phyloP scores from a whole-genome alignment of 192 early-diverging fungal species.

The Diversispora epigaea region DNA sequence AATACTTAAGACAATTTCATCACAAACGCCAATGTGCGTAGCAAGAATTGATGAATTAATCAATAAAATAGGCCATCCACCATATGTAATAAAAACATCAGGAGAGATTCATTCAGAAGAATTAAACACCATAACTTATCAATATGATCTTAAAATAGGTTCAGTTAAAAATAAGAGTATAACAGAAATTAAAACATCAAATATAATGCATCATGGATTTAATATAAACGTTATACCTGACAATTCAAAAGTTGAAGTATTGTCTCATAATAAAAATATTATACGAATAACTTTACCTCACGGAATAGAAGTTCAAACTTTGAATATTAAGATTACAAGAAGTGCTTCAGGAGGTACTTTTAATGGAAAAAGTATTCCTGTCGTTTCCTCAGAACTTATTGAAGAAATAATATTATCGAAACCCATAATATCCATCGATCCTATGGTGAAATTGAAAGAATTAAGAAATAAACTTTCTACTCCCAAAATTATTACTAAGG shows the following conservation, averaged over 20 bases:
- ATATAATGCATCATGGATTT: conserved; percentile 47
- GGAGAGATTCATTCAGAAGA: conserved; percentile 47
- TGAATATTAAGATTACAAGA: no score
- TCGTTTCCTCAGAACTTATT: no score
- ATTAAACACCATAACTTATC: conserved; percentile 40
- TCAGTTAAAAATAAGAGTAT: conserved; percentile 38
- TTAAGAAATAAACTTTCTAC: no score
- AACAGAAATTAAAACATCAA: conserved; percentile 49
- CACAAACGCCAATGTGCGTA: conserved; percentile 50
- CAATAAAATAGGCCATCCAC: conserved; percentile 50
- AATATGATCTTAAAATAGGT: conserved; percentile 49
- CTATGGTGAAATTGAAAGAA: no score
- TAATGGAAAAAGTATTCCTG: no score
- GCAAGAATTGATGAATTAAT: conserved; percentile 45
- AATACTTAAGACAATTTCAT: conserved; percentile 44
- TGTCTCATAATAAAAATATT: neutral
- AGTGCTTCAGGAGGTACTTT: no score
- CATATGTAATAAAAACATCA: conserved; percentile 51
- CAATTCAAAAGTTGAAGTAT: conserved; percentile 36
- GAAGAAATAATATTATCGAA: no score
- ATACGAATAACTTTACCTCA: no score
- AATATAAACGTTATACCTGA: conserved; percentile 48
- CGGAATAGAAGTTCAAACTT: no score
- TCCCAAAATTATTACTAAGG: no score
- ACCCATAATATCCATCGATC: no score